Conservation (phyloP, 163 green algal species). For the Chloromonas sp. region DNA sequence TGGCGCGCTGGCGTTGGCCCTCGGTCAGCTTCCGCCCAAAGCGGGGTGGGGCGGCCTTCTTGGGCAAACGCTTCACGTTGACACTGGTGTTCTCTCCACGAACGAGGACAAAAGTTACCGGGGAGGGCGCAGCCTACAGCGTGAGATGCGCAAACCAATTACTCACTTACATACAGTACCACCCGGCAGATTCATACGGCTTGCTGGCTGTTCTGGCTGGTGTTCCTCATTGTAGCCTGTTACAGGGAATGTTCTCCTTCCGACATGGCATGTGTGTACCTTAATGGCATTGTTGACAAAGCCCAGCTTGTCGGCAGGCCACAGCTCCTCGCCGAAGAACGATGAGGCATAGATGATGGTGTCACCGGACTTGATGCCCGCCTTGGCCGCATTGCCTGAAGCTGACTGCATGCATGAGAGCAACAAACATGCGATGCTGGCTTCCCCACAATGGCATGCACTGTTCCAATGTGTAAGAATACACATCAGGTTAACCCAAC, state of each 20-base stretch:
- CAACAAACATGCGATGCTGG: not conserved
- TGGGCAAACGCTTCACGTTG: constrained; percentile 88
- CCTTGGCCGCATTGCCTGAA: constrained; percentile 81
- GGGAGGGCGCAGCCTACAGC: constrained; percentile 55
- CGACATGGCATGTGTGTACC: not conserved
- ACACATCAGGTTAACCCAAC: no score
- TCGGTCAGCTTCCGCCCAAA: constrained; percentile 90
- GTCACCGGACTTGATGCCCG: constrained; percentile 79
- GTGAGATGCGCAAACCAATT: not conserved
- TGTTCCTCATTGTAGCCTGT: not conserved
- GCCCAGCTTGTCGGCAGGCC: constrained; percentile 75
- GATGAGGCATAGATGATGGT: constrained; percentile 90
- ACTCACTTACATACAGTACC: not conserved
- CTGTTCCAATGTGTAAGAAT: not conserved
- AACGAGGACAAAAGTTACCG: constrained; percentile 71
- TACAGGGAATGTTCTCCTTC: no score
- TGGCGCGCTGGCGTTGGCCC: constrained; percentile 79
- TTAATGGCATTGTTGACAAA: constrained; percentile 60
- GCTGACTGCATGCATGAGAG: constrained; percentile 39
- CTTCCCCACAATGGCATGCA: not conserved
- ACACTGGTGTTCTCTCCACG: constrained; percentile 74
- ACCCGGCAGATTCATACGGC: not conserved
- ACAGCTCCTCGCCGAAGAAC: constrained; percentile 96
- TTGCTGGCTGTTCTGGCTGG: not conserved
- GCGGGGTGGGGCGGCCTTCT: constrained; percentile 78